A percentile compares a stretch with the other conserved stretches of the same genome.
Evolutionary conservation across 306 rosid species (phyloP).

Genomic region (Glycine latifolia): DNA sequence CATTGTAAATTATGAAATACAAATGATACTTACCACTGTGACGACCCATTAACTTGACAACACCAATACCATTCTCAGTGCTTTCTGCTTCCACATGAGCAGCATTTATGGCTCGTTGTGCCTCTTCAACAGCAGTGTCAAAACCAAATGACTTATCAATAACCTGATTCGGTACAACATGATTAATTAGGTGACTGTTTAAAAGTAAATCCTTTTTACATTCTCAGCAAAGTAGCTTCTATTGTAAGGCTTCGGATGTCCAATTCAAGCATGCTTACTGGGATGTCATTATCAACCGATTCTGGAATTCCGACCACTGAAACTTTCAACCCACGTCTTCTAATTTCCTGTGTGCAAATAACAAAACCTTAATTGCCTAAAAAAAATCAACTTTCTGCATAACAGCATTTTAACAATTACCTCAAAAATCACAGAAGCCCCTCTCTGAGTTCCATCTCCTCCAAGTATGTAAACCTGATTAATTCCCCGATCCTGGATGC

Average conservation of each 20-base stretch:
- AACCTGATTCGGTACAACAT: slow-evolving; percentile 54
- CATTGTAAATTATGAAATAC: slow-evolving; percentile 6
- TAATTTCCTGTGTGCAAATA: slow-evolving; percentile 66
- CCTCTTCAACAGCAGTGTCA: slow-evolving; percentile 76
- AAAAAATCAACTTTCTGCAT: neutral
- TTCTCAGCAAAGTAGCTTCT: slow-evolving; percentile 12
- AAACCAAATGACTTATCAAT: slow-evolving; percentile 85
- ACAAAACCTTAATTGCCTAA: slow-evolving; percentile 2
- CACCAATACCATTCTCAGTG: slow-evolving; percentile 69
- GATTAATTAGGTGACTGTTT: neutral
- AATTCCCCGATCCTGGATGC: slow-evolving; percentile 86
- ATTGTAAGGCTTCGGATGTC: neutral
- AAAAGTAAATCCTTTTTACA: neutral
- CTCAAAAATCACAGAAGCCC: slow-evolving; percentile 86
- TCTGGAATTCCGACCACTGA: slow-evolving; percentile 87
- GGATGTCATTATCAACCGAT: slow-evolving; percentile 93
- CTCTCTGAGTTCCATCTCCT: slow-evolving; percentile 92
- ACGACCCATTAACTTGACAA: slow-evolving; percentile 79
- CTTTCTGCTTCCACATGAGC: slow-evolving; percentile 84
- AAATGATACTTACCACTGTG: slow-evolving; percentile 63
- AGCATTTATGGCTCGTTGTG: slow-evolving; percentile 56
- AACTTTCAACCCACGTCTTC: slow-evolving; percentile 86
- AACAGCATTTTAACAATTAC: slow-evolving; percentile 47
- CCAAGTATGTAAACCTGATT: slow-evolving; percentile 96
- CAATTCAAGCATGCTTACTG: slow-evolving; percentile 57